A percentile compares a stretch with the other conserved stretches of the same genome.
Evolutionary conservation across 495 filamentous ascomycete genomes (phyloP).

Genomic region (Podospora comata): DNA sequence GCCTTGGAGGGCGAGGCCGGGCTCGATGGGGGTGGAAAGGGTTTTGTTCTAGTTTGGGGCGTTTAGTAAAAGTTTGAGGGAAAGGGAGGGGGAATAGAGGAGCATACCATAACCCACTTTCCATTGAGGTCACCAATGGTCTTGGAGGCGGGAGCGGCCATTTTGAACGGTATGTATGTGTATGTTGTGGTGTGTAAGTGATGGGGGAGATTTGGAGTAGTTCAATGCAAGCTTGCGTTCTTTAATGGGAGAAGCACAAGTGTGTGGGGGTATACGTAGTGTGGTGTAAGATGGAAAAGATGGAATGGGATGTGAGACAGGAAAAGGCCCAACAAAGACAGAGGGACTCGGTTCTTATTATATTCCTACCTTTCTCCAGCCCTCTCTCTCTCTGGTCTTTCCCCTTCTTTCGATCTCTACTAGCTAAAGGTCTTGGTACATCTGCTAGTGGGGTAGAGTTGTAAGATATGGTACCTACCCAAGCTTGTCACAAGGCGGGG

Average conservation of each 20-base stretch:
- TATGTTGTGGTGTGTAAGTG: conserved; percentile 6
- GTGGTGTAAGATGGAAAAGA: background rate
- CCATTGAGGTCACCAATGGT: conserved; percentile 74
- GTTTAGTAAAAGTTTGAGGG: background rate
- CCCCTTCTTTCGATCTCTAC: background rate
- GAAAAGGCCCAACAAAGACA: background rate
- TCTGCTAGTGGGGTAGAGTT: background rate
- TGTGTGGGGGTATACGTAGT: background rate
- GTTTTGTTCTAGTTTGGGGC: conserved; percentile 62
- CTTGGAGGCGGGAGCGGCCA: conserved; percentile 77
- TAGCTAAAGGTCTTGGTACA: background rate
- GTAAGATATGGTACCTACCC: background rate
- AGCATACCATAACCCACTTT: conserved; percentile 71
- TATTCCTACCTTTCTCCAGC: background rate
- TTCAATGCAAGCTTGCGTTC: background rate
- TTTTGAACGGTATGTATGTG: conserved; percentile 40
- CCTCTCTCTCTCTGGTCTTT: background rate
- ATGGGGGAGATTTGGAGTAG: background rate
- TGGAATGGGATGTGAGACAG: conserved; percentile 1
- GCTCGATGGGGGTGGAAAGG: conserved; percentile 68
- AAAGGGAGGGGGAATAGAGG: conserved; percentile 8
- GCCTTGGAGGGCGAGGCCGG: conserved; percentile 76
- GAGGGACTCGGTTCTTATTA: background rate
- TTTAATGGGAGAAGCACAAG: background rate
- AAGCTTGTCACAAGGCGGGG: background rate